Conservation (phyloP, 2,329 filamentous ascomycete genomes). For the Penicillium olsonii region DNA sequence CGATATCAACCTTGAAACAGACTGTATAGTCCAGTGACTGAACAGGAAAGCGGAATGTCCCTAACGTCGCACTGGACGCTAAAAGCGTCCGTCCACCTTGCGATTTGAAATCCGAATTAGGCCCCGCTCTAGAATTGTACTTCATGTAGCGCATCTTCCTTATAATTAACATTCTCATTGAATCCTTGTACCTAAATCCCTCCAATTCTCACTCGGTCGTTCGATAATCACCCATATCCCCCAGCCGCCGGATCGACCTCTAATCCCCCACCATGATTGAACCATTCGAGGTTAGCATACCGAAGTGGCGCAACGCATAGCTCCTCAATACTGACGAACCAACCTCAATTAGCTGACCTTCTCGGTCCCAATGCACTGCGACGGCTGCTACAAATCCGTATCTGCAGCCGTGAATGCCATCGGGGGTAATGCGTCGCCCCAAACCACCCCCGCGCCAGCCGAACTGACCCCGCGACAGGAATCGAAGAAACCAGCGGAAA, state of each 20-base stretch:
- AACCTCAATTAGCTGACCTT: conserved; percentile 73
- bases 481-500: conserved; percentile 81
- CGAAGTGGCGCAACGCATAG: neutral
- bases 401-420: conserved; percentile 76
- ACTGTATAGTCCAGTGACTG: neutral
- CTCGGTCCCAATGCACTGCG: conserved; percentile 90
- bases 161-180: neutral
- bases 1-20: too few species aligned
- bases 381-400: conserved; percentile 83
- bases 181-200: too few species aligned
- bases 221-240: neutral
- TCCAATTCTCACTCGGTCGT: too few species aligned
- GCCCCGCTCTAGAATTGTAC: conserved; percentile 14
- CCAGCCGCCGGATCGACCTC: conserved; percentile 10
- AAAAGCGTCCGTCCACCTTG: conserved; percentile 7
- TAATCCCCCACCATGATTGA: conserved; percentile 42
- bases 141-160: neutral
- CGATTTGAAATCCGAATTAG: conserved; percentile 36
- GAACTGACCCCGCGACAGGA: conserved; percentile 50
- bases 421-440: conserved; percentile 53
- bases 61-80: neutral
- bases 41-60: neutral
- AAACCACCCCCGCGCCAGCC: neutral
- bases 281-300: conserved; percentile 46
- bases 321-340: conserved; percentile 18